Evolutionary conservation across 2,329 filamentous ascomycete species (phyloP).

Genomic region (Neofusicoccum ribis): DNA sequence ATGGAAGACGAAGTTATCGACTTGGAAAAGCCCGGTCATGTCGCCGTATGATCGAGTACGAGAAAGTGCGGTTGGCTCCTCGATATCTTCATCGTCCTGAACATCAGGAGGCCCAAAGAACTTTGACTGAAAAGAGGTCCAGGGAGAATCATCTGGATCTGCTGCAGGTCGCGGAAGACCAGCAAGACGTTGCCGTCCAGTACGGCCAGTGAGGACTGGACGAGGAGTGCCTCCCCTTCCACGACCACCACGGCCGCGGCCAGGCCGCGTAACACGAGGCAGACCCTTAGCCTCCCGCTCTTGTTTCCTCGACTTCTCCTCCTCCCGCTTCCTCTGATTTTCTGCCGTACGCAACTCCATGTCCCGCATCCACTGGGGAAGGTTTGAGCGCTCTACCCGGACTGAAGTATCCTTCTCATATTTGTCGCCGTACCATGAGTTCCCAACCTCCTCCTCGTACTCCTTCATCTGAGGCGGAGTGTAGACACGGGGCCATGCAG

Average conservation of each 20-base stretch:
- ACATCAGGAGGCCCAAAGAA: not conserved
- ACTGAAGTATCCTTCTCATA: constrained; percentile 32
- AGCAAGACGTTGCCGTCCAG: constrained; percentile 16
- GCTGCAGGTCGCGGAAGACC: constrained; percentile 5
- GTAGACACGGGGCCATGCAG: constrained; percentile 36
- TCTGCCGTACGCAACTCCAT: constrained; percentile 9
- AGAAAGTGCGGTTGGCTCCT: not conserved
- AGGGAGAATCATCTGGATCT: constrained; percentile 1
- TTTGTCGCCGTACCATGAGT: constrained; percentile 21
- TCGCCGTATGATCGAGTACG: not conserved
- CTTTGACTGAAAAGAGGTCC: constrained; percentile 6
- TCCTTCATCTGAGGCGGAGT: constrained; percentile 34
- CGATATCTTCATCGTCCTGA: not conserved
- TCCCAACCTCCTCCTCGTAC: constrained; percentile 23
- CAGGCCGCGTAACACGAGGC: not conserved
- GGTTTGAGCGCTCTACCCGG: constrained; percentile 23
- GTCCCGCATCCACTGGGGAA: constrained; percentile 18
- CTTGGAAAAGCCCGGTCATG: not conserved
- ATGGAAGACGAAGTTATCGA: constrained; percentile 15
- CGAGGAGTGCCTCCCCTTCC: not conserved
- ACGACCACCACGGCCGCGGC: constrained; percentile 7
- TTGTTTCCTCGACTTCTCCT: not conserved
- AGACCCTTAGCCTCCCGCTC: not conserved
- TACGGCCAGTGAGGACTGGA: constrained; percentile 8
- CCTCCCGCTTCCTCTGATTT: constrained; percentile 19